These are phyloP conservation scores for Quercus parvula DNA, from an alignment of 306 rosid species.

Conservation along the genomic window DNA sequence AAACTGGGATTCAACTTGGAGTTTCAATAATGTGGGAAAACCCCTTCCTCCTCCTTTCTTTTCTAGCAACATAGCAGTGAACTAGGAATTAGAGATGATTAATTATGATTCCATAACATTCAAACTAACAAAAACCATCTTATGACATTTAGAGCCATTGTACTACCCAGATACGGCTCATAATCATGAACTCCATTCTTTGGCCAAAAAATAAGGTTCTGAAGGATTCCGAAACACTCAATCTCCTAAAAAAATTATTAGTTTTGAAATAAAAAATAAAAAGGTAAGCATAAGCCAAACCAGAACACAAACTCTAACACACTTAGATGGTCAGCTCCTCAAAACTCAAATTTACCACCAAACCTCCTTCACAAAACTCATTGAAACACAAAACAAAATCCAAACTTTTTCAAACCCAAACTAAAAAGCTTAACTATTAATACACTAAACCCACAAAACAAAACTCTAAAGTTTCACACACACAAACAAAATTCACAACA, in stretches of 20 bases:
- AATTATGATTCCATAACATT: neutral
- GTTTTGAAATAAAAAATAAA: neutral
- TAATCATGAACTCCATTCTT: neutral
- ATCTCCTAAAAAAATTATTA: neutral
- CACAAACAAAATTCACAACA: neutral
- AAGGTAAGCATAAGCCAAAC: neutral
- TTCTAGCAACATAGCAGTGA: neutral
- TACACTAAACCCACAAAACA: neutral
- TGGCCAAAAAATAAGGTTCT: neutral
- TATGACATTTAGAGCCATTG: neutral
- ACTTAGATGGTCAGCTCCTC: neutral
- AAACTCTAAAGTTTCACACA: neutral
- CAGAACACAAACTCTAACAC: neutral
- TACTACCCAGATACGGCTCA: neutral
- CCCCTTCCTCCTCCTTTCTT: neutral
- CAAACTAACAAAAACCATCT: neutral
- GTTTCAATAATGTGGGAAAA: too few species aligned
- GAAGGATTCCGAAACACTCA: neutral
- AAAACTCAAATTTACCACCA: neutral
- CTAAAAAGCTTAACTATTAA: neutral
- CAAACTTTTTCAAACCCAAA: neutral
- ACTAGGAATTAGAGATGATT: neutral
- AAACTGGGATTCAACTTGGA: too few species aligned
- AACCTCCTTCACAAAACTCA: neutral
- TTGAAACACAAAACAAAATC: neutral